These are phyloP conservation scores for Simplicillium sp. DNA, from an alignment of 2,329 filamentous ascomycete genomes.

Conservation along the genomic window DNA sequence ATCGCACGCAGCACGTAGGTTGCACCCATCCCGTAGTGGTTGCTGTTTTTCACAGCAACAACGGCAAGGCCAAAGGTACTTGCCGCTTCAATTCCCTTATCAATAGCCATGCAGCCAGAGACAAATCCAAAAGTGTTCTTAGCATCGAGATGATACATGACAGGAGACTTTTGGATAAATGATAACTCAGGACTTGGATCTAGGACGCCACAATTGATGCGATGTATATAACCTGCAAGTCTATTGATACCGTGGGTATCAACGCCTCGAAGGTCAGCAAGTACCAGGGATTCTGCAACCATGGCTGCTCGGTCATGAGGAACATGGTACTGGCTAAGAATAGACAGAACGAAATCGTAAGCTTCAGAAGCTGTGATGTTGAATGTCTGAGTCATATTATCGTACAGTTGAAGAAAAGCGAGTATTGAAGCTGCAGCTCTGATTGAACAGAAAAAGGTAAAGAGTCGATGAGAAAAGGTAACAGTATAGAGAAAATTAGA, in stretches of 20 bases:
- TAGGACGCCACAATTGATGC: slow-evolving; percentile 12
- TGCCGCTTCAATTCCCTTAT: slow-evolving; percentile 6
- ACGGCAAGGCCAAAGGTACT: slow-evolving; percentile 13
- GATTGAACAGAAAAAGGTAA: no score
- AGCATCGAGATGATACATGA: slow-evolving; percentile 16
- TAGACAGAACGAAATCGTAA: background rate
- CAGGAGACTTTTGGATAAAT: slow-evolving; percentile 14
- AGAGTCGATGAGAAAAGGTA: no score
- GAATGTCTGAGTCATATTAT: no score
- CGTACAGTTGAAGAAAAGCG: no score
- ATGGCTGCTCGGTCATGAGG: slow-evolving; percentile 7
- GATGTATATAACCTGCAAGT: slow-evolving; percentile 13
- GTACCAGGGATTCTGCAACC: slow-evolving; percentile 12
- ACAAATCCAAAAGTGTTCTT: slow-evolving; percentile 19
- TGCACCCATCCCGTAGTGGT: slow-evolving; percentile 18
- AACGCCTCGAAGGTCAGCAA: slow-evolving; percentile 16
- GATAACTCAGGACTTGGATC: slow-evolving; percentile 9
- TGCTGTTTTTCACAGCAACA: slow-evolving; percentile 12
- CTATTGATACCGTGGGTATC: slow-evolving; percentile 17
- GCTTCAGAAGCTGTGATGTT: background rate
- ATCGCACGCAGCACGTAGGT: slow-evolving; percentile 14
- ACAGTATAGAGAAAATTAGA: no score
- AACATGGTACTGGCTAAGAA: slow-evolving; percentile 13
- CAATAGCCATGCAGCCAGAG: slow-evolving; percentile 13
- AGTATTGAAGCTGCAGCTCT: no score